Evolutionary conservation across 2,329 filamentous ascomycete genomes (phyloP).

Genomic region (Macrophomina pseudophaseolina): DNA sequence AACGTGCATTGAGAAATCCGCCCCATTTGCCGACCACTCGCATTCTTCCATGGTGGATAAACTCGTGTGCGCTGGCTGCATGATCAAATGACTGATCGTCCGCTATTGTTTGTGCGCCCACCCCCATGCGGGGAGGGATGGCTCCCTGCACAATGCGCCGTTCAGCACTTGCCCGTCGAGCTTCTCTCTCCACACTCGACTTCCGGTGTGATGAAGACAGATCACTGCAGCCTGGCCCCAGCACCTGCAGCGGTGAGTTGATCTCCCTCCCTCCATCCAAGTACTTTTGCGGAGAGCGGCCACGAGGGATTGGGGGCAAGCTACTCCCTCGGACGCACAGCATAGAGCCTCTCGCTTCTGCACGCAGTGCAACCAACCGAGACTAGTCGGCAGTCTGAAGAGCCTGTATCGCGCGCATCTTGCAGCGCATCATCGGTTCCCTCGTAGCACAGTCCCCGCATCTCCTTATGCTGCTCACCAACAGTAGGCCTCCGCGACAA

Average conservation of each 20-base stretch:
- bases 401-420: constrained; percentile 1
- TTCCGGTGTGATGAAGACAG: not conserved
- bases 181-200: not conserved
- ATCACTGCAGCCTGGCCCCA: not conserved
- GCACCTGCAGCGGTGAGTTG: not conserved
- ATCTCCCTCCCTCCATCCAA: not conserved
- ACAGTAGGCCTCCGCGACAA: not conserved
- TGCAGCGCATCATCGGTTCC: constrained; percentile 6
- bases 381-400: not conserved
- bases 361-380: not conserved
- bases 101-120: not conserved
- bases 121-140: constrained; percentile 15
- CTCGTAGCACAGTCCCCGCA: not conserved
- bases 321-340: not conserved
- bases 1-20: not conserved
- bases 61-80: not conserved
- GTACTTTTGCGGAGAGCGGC: not conserved
- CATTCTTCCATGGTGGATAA: not conserved
- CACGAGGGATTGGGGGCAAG: not conserved
- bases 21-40: not conserved
- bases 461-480: not conserved
- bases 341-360: not conserved
- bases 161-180: not conserved
- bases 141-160: constrained; percentile 7
- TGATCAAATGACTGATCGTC: constrained; percentile 19